phyloP scores from a whole-genome alignment of 2,329 filamentous ascomycete genomes.

The Penicillium sp. region DNA sequence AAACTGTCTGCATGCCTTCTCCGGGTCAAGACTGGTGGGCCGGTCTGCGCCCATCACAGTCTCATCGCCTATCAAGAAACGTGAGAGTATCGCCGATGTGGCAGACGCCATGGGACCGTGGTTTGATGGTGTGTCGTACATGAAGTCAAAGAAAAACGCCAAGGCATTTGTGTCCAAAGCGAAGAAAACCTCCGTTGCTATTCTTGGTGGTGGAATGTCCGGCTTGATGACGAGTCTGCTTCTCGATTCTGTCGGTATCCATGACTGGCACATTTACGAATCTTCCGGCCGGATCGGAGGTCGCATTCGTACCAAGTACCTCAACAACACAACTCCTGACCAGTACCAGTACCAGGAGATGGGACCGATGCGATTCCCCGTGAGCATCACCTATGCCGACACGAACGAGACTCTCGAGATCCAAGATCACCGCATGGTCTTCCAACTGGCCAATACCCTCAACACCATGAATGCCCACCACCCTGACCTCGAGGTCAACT shows the following conservation, averaged over 20 bases:
- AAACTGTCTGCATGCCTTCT: slow-evolving; percentile 38
- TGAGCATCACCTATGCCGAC: slow-evolving; percentile 40
- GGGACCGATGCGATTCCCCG: slow-evolving; percentile 47
- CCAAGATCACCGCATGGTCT: slow-evolving; percentile 45
- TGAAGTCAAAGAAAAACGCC: slow-evolving; percentile 31
- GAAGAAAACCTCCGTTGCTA: slow-evolving; percentile 33
- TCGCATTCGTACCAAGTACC: slow-evolving; percentile 44
- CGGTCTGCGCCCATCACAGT: slow-evolving; percentile 25
- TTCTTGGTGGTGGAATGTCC: slow-evolving; percentile 40
- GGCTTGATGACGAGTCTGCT: slow-evolving; percentile 41
- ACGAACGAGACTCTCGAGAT: slow-evolving; percentile 44
- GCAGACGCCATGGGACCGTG: slow-evolving; percentile 40
- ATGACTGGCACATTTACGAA: slow-evolving; percentile 47
- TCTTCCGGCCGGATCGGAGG: slow-evolving; percentile 43
- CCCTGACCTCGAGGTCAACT: slow-evolving; percentile 39
- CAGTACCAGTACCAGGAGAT: slow-evolving; percentile 43
- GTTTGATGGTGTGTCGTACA: slow-evolving; percentile 41
- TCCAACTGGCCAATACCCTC: slow-evolving; percentile 42
- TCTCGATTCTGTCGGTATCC: slow-evolving; percentile 45
- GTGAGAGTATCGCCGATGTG: slow-evolving; percentile 32
- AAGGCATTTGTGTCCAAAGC: slow-evolving; percentile 28
- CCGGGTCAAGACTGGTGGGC: slow-evolving; percentile 21
- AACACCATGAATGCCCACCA: slow-evolving; percentile 41
- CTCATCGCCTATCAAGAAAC: slow-evolving; percentile 14
- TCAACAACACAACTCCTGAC: slow-evolving; percentile 39